Evolutionary conservation across 768 basidiomycete species (phyloP), one percentile per base, ranked within the genome.

Genomic region (Kwoniella europaea): DNA sequence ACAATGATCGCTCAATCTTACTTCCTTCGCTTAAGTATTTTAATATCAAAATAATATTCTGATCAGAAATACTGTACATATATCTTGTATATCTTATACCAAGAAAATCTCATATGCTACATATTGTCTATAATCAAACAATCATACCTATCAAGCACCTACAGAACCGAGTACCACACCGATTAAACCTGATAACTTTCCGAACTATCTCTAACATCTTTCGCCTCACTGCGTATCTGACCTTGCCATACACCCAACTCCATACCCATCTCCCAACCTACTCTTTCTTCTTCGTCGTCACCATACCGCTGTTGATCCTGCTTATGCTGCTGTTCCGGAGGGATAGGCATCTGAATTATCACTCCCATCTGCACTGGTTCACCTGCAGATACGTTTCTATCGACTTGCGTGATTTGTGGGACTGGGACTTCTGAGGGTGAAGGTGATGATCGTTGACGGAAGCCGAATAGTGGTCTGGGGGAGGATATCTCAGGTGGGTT

Each of bases 211-310:
- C 57, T 58, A 10, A 10, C 27, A 35, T 27, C 57, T n/a, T 58
- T 58, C 57, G 16, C 24, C 6, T 20, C 18, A 63, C 22, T 18
- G 22, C n/a, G 44, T 52, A 63, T 29, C 43, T 16, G 20, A 24
- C 79, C 79, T 50, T 78, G 68, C 79, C 79, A 80, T 5, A 80
- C 71, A 18, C 77, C 79, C 44, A 80, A 43, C 54, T 78, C 79
- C 79, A 80, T 80, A 12, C 79, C 76, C n/a, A 54, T 41, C 54
- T 78, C 72, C 79, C 79, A 80, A 1, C 74, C 79, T 1, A 71
- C 74, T 43, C 75, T 73, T 24, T 70, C 73, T 12, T 69, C 67
- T 44, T 69, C 74, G 50, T 69, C 61, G 24, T 65, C 68, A n/a
- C 35, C 35, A 35, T 35, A 35, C 35, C 35, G 35, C 57, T 54